phyloP scores from a whole-genome alignment of 2,329 filamentous ascomycete species.

The Sordariomycetes sp. region DNA sequence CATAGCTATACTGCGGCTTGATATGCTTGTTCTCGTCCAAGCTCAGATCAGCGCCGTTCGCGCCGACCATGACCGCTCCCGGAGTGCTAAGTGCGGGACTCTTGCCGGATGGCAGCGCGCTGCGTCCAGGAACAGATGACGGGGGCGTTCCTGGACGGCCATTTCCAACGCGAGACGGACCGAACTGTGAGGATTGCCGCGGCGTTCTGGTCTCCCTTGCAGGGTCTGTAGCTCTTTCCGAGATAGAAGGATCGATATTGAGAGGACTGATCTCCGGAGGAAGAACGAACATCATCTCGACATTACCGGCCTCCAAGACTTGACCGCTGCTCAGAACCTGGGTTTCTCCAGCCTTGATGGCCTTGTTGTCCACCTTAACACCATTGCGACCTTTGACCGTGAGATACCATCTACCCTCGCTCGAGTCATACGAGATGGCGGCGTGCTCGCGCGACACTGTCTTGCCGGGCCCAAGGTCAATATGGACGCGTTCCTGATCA shows the following conservation, averaged over 20 bases:
- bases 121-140: neutral
- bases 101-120: neutral
- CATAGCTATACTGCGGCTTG: conserved; percentile 94
- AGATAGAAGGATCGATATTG: conserved; percentile 58
- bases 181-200: conserved; percentile 37
- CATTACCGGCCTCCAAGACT: conserved; percentile 82
- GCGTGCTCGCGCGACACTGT: conserved; percentile 72
- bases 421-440: conserved; percentile 61
- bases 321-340: conserved; percentile 72
- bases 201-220: conserved; percentile 5
- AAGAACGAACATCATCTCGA: conserved; percentile 99
- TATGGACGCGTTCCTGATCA: conserved; percentile 56
- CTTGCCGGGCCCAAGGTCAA: conserved; percentile 81
- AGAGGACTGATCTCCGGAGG: conserved; percentile 62
- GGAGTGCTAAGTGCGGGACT: conserved; percentile 25
- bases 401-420: conserved; percentile 70
- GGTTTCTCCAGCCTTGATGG: conserved; percentile 57
- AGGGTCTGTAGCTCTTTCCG: conserved; percentile 53
- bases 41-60: conserved; percentile 63
- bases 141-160: conserved; percentile 53
- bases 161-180: conserved; percentile 51
- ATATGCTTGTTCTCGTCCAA: conserved; percentile 79
- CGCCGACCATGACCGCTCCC: conserved; percentile 22
- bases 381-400: conserved; percentile 87
- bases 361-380: conserved; percentile 68